These are phyloP conservation scores for Zygnema circumcarinatum DNA, from an alignment of 139 green algal species.

Conservation along the genomic window DNA sequence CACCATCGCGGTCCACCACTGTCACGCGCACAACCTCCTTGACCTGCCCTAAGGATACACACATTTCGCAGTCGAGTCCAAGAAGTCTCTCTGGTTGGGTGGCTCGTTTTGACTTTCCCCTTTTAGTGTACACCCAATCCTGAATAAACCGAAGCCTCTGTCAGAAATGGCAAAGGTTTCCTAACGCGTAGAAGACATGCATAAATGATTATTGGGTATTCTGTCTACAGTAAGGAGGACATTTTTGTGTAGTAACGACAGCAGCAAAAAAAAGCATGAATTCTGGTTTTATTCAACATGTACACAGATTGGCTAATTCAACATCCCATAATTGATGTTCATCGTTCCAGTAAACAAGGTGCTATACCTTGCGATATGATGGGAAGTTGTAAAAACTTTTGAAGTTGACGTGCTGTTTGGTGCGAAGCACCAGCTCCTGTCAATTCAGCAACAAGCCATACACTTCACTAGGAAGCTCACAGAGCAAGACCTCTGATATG, in stretches of 20 bases:
- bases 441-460: neutral
- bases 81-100: conserved; percentile 29
- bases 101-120: neutral
- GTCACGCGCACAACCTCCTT: conserved; percentile 19
- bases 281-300: too few relatives aligned
- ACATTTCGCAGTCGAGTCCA: conserved; percentile 65
- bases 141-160: neutral
- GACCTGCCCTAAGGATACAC: conserved; percentile 25
- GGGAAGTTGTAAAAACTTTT: neutral
- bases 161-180: neutral
- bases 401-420: neutral
- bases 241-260: neutral
- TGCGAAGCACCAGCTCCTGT: conserved; percentile 43
- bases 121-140: conserved; percentile 15
- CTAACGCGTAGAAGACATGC: conserved; percentile 8
- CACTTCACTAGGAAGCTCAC: neutral
- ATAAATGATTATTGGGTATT: too few relatives aligned
- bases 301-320: too few relatives aligned
- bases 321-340: too few relatives aligned
- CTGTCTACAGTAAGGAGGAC: neutral
- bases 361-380: neutral
- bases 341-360: too few relatives aligned
- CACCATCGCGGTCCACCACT: neutral
- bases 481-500: too few relatives aligned
- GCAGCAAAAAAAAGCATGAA: neutral